These are phyloP conservation scores for Coprinopsis marcescibilis DNA, from an alignment of 768 basidiomycete genomes.

Conservation along the genomic window DNA sequence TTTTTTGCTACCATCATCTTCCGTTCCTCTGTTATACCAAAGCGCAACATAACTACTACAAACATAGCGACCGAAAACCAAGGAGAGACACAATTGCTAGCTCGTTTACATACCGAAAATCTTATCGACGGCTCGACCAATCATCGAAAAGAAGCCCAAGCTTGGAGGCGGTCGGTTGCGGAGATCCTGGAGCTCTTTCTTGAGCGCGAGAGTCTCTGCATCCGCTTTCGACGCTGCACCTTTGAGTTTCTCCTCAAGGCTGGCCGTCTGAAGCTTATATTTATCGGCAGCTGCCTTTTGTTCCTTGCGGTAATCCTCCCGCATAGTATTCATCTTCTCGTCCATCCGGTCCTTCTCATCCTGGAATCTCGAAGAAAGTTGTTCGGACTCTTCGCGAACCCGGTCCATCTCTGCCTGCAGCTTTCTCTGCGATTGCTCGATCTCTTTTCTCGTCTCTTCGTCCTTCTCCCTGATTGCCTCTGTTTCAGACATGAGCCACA, in stretches of 20 bases:
- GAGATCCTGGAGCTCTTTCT: background rate
- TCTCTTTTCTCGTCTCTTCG: constrained; percentile 39
- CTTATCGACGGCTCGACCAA: background rate
- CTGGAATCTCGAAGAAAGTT: constrained; percentile 25
- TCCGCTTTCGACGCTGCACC: background rate
- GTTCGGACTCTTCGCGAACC: constrained; percentile 33
- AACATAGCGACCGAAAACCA: too few species aligned
- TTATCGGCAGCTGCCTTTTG: background rate
- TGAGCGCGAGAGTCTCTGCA: background rate
- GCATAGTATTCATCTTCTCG: constrained; percentile 1
- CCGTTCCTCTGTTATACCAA: too few species aligned
- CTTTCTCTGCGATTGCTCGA: constrained; percentile 37
- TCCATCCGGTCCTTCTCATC: constrained; percentile 4
- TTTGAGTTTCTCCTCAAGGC: background rate
- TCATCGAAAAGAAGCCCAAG: background rate
- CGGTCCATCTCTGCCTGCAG: constrained; percentile 39
- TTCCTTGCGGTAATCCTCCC: background rate
- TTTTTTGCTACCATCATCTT: too few species aligned
- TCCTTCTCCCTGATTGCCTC: constrained; percentile 38
- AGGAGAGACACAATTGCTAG: too few species aligned
- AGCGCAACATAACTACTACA: too few species aligned
- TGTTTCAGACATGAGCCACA: constrained; percentile 1
- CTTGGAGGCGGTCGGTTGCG: background rate
- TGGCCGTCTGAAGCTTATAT: background rate
- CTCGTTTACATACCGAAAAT: background rate